Conservation (phyloP, 148 eudicot genomes). For the Linanthus parryae region DNA sequence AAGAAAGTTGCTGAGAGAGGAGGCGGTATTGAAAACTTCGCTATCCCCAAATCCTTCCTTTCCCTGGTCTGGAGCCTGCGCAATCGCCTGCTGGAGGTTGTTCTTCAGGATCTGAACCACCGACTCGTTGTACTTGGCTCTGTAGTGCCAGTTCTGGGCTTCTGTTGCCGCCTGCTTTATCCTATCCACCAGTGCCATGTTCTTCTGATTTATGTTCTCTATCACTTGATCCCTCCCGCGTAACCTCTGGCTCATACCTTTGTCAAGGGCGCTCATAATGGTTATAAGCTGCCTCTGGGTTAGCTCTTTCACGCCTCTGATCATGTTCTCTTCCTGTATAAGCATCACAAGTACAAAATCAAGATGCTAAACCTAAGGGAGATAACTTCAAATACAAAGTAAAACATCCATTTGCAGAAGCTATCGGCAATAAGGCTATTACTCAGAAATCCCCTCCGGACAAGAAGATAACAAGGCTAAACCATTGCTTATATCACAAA, state of each 20-base stretch:
- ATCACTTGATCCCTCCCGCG: constrained; percentile 64
- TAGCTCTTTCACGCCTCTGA: constrained; percentile 63
- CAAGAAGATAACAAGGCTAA: too few species aligned
- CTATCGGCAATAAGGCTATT: too few species aligned
- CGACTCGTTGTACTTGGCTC: constrained; percentile 87
- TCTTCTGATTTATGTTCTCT: constrained; percentile 69
- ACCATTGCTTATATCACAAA: too few species aligned
- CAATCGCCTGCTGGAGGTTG: constrained; percentile 70
- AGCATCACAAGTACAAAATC: too few species aligned
- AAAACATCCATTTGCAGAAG: too few species aligned
- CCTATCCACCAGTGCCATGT: constrained; percentile 62
- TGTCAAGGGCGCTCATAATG: constrained; percentile 53
- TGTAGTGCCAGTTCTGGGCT: constrained; percentile 74
- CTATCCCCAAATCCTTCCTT: constrained; percentile 88
- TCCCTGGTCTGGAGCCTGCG: constrained; percentile 52
- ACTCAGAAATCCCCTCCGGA: too few species aligned
- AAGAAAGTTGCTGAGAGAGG: constrained; percentile 43
- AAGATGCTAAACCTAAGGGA: too few species aligned
- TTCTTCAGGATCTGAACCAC: constrained; percentile 52
- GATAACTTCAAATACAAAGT: too few species aligned
- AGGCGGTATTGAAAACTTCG: constrained; percentile 70
- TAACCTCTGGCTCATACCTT: constrained; percentile 54
- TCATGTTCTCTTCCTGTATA: constrained; percentile 63
- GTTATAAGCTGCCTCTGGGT: constrained; percentile 72
- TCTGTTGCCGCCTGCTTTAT: constrained; percentile 71